Evolutionary conservation across 108 stramenopile genomes (phyloP), one percentile per base, ranked within the genome.

Genomic region (Nannochloropsis gaditana): DNA sequence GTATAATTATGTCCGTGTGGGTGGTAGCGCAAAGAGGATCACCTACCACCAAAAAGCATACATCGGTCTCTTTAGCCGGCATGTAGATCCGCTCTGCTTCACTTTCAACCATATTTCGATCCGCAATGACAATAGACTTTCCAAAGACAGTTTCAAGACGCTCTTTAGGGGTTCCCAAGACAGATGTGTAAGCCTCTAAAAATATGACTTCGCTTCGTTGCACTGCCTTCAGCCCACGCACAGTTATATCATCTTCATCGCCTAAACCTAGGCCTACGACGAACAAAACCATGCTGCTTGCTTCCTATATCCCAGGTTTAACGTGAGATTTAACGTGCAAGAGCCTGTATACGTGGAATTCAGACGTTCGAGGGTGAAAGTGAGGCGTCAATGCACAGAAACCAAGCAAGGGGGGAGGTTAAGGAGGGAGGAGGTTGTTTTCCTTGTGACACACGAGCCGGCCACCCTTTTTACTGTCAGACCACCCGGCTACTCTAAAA

Each of bases 11-110:
- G 90, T 99, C 98, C 9, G 96, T 94, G 87, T 99, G 98, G 6
- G 98, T 99, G 11, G 98, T 99, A 11, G 98, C 98, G 84, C 96
- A 96, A 9, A 99, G 93, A 5, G 97, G 97, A 89, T 99, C 99
- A 11, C 99, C 99, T 0, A 99, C 99, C 9, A 99, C 98, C 19
- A 99, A 91, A 84, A 99, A 94, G 2, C 96, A 92, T 2, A 99
- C 97, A 21, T 94, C 91, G 50, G 91, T 87, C 21, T 94, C 91
- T 50, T 92, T 93, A 42, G 92, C 91, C 19, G 92, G 92, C 47
- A 93, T 94, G 43, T 95, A 86, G 15, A 99, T 99, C 44, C 95
- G 91, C 82, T 99, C 99, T 9, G 96, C 96, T 50, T 94, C 93
- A 41, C 93, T 93, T 93, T 99, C 99, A 9, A 31, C 21, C 21